Evolutionary conservation across 1,284 basidiomycete species (phyloP).

Genomic region (Heterobasidion annosum): DNA sequence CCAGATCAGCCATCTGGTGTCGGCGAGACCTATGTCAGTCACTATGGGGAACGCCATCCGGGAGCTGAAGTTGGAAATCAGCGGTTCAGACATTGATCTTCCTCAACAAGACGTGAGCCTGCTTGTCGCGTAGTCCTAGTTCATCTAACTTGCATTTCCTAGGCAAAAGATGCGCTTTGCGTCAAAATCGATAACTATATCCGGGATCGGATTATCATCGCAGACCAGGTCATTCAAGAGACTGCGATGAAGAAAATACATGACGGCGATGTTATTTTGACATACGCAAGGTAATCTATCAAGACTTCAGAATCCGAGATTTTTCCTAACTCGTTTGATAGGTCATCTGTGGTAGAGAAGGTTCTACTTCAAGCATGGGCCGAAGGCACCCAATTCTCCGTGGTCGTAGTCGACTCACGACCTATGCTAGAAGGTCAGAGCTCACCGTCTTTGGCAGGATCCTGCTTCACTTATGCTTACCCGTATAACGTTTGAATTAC

Average conservation of each 20-base stretch:
- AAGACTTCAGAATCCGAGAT: neutral
- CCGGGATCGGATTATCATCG: slow-evolving; percentile 87
- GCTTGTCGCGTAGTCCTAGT: neutral
- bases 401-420: slow-evolving; percentile 91
- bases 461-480: neutral
- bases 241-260: slow-evolving; percentile 90
- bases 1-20: slow-evolving; percentile 85
- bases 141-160: slow-evolving; percentile 3
- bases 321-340: slow-evolving; percentile 20
- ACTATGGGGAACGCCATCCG: slow-evolving; percentile 93
- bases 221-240: slow-evolving; percentile 89
- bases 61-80: slow-evolving; percentile 95
- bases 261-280: slow-evolving; percentile 87
- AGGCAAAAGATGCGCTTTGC: slow-evolving; percentile 86
- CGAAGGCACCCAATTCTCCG: slow-evolving; percentile 73
- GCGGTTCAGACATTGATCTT: slow-evolving; percentile 83
- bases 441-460: neutral
- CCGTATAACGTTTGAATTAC: slow-evolving; percentile 1
- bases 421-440: slow-evolving; percentile 82
- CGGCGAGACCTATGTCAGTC: slow-evolving; percentile 87
- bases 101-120: slow-evolving; percentile 84
- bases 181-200: slow-evolving; percentile 91
- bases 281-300: slow-evolving; percentile 72
- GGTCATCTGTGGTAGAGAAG: slow-evolving; percentile 92
- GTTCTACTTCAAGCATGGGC: slow-evolving; percentile 76